Evolutionary conservation across 352 stramenopile genomes (phyloP).

Genomic region (Aphanomyces cochlioides): DNA sequence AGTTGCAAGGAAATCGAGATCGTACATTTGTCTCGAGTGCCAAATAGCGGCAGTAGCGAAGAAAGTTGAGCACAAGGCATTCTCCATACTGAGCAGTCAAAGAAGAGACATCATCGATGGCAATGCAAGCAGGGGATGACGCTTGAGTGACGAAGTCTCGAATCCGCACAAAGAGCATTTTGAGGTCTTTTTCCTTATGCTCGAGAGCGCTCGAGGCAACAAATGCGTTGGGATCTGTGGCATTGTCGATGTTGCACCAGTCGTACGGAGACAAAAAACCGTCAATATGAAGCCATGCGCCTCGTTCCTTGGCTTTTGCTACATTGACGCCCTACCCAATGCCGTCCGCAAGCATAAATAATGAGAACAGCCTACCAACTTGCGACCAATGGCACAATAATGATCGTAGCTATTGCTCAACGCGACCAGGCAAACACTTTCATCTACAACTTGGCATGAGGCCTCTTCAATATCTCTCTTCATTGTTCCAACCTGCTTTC

Average conservation of each 20-base stretch:
- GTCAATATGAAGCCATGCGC: conserved; percentile 28
- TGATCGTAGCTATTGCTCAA: conserved; percentile 50
- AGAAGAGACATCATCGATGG: conserved; percentile 64
- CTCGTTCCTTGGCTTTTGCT: background rate
- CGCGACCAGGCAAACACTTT: conserved; percentile 61
- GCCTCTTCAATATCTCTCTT: too few relatives aligned
- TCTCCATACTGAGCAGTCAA: conserved; percentile 58
- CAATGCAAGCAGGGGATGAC: conserved; percentile 24
- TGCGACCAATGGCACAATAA: conserved; percentile 58
- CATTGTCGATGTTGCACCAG: conserved; percentile 14
- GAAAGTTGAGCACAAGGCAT: conserved; percentile 44
- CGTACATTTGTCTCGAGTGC: conserved; percentile 46
- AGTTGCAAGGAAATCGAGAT: conserved; percentile 8
- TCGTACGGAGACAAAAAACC: conserved; percentile 26
- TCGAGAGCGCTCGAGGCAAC: background rate
- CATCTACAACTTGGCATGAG: conserved; percentile 31
- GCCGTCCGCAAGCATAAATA: conserved; percentile 5
- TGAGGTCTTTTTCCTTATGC: background rate
- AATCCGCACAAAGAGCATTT: conserved; percentile 7
- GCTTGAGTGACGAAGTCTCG: background rate
- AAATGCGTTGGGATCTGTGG: background rate
- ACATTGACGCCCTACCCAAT: conserved; percentile 29
- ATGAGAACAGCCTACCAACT: conserved; percentile 44
- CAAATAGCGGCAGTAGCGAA: conserved; percentile 61
- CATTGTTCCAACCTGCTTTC: conserved; percentile 44